These are phyloP conservation scores for Penicillium maclennaniae DNA, from an alignment of 495 filamentous ascomycete genomes.

Conservation along the genomic window DNA sequence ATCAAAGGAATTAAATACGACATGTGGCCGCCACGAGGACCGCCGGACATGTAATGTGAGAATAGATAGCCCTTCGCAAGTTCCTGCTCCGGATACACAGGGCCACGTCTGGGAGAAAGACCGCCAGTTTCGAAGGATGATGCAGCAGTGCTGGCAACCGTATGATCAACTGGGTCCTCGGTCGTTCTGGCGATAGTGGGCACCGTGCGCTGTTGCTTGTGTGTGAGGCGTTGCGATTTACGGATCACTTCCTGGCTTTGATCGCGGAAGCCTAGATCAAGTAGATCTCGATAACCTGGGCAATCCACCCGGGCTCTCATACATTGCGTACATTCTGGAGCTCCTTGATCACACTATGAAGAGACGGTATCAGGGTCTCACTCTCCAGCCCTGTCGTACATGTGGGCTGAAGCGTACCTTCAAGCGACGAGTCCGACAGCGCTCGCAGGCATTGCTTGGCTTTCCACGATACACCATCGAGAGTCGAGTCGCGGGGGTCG, in stretches of 20 bases:
- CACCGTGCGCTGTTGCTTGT: neutral
- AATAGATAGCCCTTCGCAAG: conserved; percentile 5
- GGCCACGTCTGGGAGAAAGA: neutral
- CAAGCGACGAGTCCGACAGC: conserved; percentile 20
- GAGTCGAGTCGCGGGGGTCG: no score
- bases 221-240: conserved; percentile 3
- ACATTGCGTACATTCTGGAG: conserved; percentile 8
- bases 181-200: neutral
- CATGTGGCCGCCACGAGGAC: conserved; percentile 4
- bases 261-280: conserved; percentile 11
- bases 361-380: neutral
- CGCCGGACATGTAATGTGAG: conserved; percentile 3
- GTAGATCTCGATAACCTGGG: conserved; percentile 14
- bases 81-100: conserved; percentile 1
- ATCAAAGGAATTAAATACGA: conserved; percentile 6
- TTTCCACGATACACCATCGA: conserved; percentile 25
- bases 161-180: neutral
- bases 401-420: conserved; percentile 12
- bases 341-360: conserved; percentile 7
- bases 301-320: conserved; percentile 13
- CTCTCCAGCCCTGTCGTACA: neutral
- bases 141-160: no score
- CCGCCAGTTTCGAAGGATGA: neutral
- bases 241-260: conserved; percentile 15
- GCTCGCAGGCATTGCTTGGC: conserved; percentile 18